phyloP scores from a whole-genome alignment of 164 flowering plant genomes.

The Sedum album region DNA sequence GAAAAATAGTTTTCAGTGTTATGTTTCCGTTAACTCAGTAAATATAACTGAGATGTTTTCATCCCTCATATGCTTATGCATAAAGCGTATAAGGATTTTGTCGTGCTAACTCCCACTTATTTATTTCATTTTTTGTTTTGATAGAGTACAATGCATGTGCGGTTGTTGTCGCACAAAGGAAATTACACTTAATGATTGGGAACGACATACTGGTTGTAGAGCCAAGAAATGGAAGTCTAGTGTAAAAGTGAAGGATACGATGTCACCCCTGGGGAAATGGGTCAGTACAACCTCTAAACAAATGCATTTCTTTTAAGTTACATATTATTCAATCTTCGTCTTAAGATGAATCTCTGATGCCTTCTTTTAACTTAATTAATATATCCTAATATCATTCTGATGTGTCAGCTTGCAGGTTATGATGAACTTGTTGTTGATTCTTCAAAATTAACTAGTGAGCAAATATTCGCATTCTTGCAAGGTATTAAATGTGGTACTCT shows the following conservation, averaged over 20 bases:
- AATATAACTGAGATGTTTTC: too few relatives aligned
- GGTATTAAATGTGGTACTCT: conserved; percentile 42
- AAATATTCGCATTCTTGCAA: conserved; percentile 52
- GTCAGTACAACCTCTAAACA: conserved; percentile 35
- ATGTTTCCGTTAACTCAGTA: too few relatives aligned
- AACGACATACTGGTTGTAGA: conserved; percentile 83
- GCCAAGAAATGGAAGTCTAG: conserved; percentile 85
- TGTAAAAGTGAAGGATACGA: conserved; percentile 73
- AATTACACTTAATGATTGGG: conserved; percentile 84
- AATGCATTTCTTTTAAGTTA: background rate
- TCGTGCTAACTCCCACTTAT: too few relatives aligned
- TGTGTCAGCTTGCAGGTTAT: conserved; percentile 56
- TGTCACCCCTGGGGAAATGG: conserved; percentile 76
- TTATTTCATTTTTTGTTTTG: background rate
- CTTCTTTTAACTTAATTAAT: background rate
- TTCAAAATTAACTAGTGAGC: conserved; percentile 45
- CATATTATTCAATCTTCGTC: background rate
- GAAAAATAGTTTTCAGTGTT: background rate
- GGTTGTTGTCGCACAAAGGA: conserved; percentile 66
- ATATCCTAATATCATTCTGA: conserved; percentile 13
- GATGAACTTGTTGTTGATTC: conserved; percentile 34
- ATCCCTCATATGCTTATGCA: too few relatives aligned
- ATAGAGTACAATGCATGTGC: conserved; percentile 77
- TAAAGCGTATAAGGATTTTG: too few relatives aligned
- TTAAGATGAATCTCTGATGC: background rate